Evolutionary conservation across 805 yeast species (phyloP).

Genomic region (Jamesozyma spencerorum): DNA sequence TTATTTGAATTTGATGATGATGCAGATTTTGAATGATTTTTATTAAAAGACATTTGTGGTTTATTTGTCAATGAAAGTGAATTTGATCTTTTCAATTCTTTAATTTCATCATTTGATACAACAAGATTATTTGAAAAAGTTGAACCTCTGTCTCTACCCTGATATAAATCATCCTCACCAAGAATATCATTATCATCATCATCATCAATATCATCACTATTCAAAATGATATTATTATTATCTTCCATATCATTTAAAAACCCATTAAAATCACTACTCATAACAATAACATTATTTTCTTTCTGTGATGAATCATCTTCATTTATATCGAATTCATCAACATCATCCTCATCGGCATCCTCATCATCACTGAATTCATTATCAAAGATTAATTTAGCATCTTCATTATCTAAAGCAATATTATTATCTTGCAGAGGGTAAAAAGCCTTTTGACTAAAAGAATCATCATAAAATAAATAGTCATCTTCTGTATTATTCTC

Average conservation of each 20-base stretch:
- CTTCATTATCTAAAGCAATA: constrained; percentile 18
- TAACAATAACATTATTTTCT: neutral
- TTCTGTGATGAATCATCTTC: constrained; percentile 1
- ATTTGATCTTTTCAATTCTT: constrained; percentile 8
- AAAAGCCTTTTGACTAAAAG: constrained; percentile 14
- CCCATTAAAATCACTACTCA: neutral
- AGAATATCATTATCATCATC: constrained; percentile 12
- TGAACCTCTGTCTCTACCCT: constrained; percentile 6
- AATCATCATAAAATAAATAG: constrained; percentile 12
- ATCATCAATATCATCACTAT: constrained; percentile 1
- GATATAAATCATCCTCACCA: constrained; percentile 15
- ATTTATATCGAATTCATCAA: constrained; percentile 2
- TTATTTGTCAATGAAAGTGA: constrained; percentile 7
- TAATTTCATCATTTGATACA: constrained; percentile 8
- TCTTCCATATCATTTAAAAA: neutral
- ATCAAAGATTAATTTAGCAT: constrained; percentile 25
- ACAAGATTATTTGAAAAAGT: constrained; percentile 4
- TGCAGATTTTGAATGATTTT: neutral
- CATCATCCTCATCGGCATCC: constrained; percentile 9
- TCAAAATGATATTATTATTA: neutral
- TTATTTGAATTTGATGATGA: constrained; percentile 1
- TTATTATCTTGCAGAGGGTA: constrained; percentile 21
- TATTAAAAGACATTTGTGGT: constrained; percentile 3
- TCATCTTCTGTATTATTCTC: constrained; percentile 11
- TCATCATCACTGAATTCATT: constrained; percentile 26